Percentiles rank a stretch among this genome's conserved stretches.
phyloP scores from a whole-genome alignment of 805 yeast species.

The Tetrapisispora pingtungensis region DNA sequence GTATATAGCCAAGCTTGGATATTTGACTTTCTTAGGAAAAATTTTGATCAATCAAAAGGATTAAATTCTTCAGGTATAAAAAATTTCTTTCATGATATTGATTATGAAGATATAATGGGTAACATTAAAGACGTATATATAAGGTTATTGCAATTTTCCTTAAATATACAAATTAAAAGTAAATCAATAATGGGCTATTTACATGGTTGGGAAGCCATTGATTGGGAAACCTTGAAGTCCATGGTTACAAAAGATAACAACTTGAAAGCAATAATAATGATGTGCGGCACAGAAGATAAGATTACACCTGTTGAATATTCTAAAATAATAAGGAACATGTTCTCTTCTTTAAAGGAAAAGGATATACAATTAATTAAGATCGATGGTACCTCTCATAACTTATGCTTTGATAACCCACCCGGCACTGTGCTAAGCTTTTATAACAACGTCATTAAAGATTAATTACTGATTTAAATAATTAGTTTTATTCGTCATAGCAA shows the following conservation, averaged over 20 bases:
- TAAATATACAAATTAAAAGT: constrained; percentile 24
- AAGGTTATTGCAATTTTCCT: constrained; percentile 22
- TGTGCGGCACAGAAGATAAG: constrained; percentile 21
- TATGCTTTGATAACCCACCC: constrained; percentile 20
- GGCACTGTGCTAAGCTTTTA: constrained; percentile 6
- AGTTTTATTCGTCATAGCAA: background rate
- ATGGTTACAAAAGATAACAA: background rate
- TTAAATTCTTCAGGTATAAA: constrained; percentile 24
- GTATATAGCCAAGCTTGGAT: constrained; percentile 17
- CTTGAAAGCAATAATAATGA: constrained; percentile 5
- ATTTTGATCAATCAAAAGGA: constrained; percentile 26
- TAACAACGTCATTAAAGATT: background rate
- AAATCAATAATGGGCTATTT: constrained; percentile 22
- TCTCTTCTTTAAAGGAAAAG: background rate
- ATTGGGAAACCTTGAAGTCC: constrained; percentile 14
- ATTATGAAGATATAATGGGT: constrained; percentile 2
- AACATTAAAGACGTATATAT: constrained; percentile 8
- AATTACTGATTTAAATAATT: background rate
- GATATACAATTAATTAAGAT: constrained; percentile 8
- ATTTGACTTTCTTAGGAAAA: constrained; percentile 21
- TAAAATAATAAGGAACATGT: constrained; percentile 4
- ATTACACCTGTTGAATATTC: constrained; percentile 16
- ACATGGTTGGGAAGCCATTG: constrained; percentile 24
- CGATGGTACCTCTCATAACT: constrained; percentile 20
- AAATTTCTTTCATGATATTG: constrained; percentile 17